A percentile compares a stretch with the other conserved stretches of the same genome.
phyloP scores from a whole-genome alignment of 305 asterid species.

The Fraxinus floribunda region DNA sequence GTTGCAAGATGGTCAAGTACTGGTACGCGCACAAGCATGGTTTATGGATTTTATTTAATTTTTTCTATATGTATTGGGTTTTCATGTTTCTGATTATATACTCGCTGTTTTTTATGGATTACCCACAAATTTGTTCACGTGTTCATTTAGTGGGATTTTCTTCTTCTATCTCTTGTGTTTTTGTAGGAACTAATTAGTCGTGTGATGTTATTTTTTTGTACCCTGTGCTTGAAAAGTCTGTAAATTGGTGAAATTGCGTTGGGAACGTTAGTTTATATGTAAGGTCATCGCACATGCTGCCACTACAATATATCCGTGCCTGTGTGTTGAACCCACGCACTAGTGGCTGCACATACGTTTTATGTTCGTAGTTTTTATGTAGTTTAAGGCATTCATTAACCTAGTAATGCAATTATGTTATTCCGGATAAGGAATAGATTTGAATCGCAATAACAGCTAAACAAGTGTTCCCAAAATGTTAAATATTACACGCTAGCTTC shows the following conservation, averaged over 20 bases:
- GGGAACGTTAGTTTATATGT: background rate
- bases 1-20: slow-evolving; percentile 81
- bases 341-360: background rate
- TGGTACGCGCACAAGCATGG: slow-evolving; percentile 43
- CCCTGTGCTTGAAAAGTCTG: slow-evolving; percentile 1
- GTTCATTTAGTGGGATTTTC: background rate
- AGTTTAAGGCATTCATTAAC: background rate
- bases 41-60: background rate
- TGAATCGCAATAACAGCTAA: background rate
- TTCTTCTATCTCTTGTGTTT: background rate
- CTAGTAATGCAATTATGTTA: background rate
- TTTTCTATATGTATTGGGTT: background rate
- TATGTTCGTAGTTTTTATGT: background rate
- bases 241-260: slow-evolving; percentile 1
- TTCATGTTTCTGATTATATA: background rate
- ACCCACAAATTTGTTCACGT: background rate
- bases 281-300: background rate
- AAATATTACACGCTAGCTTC: background rate
- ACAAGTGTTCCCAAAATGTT: background rate
- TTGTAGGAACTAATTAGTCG: background rate
- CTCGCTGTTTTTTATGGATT: background rate
- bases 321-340: background rate
- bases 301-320: background rate
- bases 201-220: background rate
- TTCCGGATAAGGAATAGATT: background rate